Percentiles rank a stretch among this genome's conserved stretches.
These are phyloP conservation scores for Prunus salicina DNA, from an alignment of 306 rosid species.

Conservation along the genomic window DNA sequence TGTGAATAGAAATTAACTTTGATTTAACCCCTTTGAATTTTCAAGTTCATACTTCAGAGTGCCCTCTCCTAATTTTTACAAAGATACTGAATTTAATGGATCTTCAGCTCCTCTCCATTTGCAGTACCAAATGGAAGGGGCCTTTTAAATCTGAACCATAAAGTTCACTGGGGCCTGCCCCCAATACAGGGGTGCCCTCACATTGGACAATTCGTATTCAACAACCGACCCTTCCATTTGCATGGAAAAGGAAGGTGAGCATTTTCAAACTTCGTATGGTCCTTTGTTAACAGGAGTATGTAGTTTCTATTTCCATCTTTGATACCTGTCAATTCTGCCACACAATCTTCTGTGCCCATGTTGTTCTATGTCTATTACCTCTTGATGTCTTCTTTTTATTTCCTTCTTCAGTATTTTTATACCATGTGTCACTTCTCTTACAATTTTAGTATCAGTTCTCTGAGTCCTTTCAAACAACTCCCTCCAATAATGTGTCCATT, in stretches of 20 bases:
- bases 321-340: background rate
- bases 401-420: background rate
- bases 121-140: background rate
- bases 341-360: background rate
- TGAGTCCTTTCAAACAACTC: background rate
- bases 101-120: conserved; percentile 1
- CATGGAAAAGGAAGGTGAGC: background rate
- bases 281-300: background rate
- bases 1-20: background rate
- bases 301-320: background rate
- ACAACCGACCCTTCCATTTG: background rate
- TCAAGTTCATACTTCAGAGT: background rate
- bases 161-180: background rate
- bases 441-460: background rate
- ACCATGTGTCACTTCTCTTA: background rate
- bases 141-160: background rate
- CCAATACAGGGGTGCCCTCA: background rate
- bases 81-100: background rate
- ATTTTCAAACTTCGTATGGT: background rate
- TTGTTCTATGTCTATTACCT: background rate
- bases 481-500: background rate
- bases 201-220: background rate
- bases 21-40: background rate
- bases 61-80: background rate
- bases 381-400: background rate